Evolutionary conservation across 257 asterid species (phyloP), one percentile per base, ranked within the genome.

Genomic region (Scutellaria baicalensis): DNA sequence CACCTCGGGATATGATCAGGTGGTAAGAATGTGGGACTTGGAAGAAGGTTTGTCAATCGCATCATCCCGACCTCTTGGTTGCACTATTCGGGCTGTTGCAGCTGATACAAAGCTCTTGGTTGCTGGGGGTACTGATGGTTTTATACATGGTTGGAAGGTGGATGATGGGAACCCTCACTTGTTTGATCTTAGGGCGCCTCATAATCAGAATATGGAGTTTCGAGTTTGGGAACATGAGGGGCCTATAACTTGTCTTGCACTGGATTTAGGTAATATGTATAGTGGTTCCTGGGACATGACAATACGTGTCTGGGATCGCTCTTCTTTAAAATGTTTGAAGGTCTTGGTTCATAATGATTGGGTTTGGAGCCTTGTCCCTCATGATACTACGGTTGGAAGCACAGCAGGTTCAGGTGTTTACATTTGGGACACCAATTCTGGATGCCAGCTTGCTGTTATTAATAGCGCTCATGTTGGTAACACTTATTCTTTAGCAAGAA

Each of bases 211-310:
- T 59, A 71, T 45, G 64, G 95, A 87, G 70, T 94, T 94, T 51
- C 86, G 92, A 18, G 78, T 94, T 31, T 94, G 99, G 96, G 95
- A 87, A 73, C 99, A 94, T 36, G 92, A 72, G 61, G 99, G 99
- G 6, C 96, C 99, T 2, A 79, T 91, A 70, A 91, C 97, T 31
- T 94, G 99, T 67, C 95, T 91, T 72, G 93, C 97, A 2, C 76
- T 94, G 84, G 97, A 84, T 80, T 77, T 80, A 48, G 70, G 73
- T 66, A 89, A 78, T 79, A 93, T 93, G 66, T 93, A 88, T 49
- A 93, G 99, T 68, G 95, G 97, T 51, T 93, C 99, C 4, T 93
- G 99, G 99, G 99, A 93, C 80, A 93, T 91, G 99, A 87, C 88
- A 17, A 68, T 93, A 2, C 92, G 96, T 56, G 73, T 89, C 42